phyloP scores from a whole-genome alignment of 2,329 filamentous ascomycete species.

The Diaporthe sp. region DNA sequence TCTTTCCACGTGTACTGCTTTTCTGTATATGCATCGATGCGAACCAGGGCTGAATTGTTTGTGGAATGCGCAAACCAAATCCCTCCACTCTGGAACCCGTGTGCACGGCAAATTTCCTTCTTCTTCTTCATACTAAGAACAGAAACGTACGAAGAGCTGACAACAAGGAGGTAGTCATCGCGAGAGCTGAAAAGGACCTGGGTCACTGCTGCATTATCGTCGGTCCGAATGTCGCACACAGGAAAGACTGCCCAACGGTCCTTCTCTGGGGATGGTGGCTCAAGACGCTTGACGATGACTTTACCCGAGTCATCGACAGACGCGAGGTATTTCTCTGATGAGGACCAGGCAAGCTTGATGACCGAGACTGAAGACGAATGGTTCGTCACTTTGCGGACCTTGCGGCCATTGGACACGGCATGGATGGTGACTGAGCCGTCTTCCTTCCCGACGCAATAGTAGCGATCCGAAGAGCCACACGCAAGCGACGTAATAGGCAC shows the following conservation, averaged over 20 bases:
- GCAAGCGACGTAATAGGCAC: no score
- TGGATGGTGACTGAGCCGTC: no score
- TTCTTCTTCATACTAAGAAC: neutral
- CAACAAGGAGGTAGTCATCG: neutral
- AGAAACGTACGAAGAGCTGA: neutral
- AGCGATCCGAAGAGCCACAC: no score
- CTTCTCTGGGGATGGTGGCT: neutral
- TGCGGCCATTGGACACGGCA: no score
- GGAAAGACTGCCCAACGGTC: neutral
- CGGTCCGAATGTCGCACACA: neutral
- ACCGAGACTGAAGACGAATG: neutral
- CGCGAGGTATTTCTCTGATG: neutral
- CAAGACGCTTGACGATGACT: neutral
- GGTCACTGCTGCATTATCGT: neutral
- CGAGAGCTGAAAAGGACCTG: neutral
- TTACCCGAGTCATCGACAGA: neutral
- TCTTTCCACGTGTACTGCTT: neutral
- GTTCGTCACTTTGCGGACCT: neutral
- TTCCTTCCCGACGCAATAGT: no score
- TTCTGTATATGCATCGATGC: neutral
- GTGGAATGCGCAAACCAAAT: neutral
- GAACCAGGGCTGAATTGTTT: neutral
- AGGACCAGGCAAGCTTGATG: neutral
- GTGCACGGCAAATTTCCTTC: neutral
- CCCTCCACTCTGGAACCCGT: neutral